Conservation (phyloP, 169 alveolate species). For the Eimeria sp. region DNA sequence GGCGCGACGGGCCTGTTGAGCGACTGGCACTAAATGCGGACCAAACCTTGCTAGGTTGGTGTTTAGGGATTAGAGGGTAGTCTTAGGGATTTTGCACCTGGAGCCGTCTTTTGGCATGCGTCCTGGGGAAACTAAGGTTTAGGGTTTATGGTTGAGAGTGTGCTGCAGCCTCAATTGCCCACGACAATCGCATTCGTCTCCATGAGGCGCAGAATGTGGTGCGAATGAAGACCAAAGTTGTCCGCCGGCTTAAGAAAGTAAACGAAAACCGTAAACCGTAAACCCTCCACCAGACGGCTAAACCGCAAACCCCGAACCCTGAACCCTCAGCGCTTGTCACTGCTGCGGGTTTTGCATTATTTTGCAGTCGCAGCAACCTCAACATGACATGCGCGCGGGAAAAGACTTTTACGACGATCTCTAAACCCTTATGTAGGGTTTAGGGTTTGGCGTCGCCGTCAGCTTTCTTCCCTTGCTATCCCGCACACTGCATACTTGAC, state of each 20-base stretch:
- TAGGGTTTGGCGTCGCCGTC: not conserved
- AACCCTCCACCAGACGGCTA: not conserved
- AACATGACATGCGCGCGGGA: constrained; percentile 15
- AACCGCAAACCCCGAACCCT: not conserved
- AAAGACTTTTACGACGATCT: constrained; percentile 2
- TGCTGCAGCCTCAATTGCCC: constrained; percentile 13
- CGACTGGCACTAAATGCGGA: not conserved
- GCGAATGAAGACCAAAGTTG: constrained; percentile 6
- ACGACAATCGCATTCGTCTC: constrained; percentile 11
- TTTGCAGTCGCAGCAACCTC: constrained; percentile 27
- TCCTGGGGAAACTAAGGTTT: not conserved
- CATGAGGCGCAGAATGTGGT: constrained; percentile 10
- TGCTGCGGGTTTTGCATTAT: not conserved
- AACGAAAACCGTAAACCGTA: constrained; percentile 1
- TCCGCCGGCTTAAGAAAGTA: constrained; percentile 21
- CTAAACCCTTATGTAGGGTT: not conserved
- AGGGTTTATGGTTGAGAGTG: not conserved
- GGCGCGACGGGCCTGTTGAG: constrained; percentile 26
- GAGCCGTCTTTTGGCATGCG: not conserved
- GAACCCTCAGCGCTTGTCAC: not conserved
- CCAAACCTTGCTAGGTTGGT: constrained; percentile 10
- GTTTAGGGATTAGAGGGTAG: not conserved
- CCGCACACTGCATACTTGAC: not conserved
- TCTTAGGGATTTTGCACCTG: not conserved
- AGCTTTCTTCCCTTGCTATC: too few relatives aligned